Evolutionary conservation across 164 flowering plant species (phyloP).

Genomic region (Annona squamosa): DNA sequence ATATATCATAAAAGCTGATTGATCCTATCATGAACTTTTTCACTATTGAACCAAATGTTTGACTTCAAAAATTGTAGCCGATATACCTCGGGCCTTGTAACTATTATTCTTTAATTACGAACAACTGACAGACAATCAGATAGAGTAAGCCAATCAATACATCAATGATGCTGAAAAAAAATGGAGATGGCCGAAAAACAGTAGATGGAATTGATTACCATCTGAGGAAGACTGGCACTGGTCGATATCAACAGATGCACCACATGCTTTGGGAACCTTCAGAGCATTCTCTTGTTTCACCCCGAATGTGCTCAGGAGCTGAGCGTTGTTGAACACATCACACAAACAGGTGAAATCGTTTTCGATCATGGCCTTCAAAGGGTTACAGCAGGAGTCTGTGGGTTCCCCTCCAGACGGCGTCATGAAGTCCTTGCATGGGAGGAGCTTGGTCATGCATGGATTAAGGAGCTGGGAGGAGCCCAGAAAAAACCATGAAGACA

Average conservation of each 20-base stretch:
- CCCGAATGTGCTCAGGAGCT: conserved; percentile 22
- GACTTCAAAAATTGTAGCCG: too few relatives aligned
- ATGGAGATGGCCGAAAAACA: too few relatives aligned
- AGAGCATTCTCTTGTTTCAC: conserved; percentile 27
- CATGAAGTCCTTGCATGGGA: conserved; percentile 40
- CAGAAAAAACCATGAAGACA: conserved; percentile 10
- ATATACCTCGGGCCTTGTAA: too few relatives aligned
- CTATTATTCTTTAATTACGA: too few relatives aligned
- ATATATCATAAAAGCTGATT: too few relatives aligned
- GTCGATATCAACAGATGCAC: conserved; percentile 20
- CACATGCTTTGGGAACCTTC: conserved; percentile 36
- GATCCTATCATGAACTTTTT: too few relatives aligned
- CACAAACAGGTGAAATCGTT: conserved; percentile 32
- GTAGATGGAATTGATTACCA: neutral
- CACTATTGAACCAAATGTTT: too few relatives aligned
- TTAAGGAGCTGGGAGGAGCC: conserved; percentile 5
- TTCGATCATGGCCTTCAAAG: conserved; percentile 26
- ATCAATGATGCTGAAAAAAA: too few relatives aligned
- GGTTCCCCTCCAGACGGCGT: conserved; percentile 14
- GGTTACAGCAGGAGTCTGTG: conserved; percentile 31
- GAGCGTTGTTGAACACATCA: conserved; percentile 23
- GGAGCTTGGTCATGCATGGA: conserved; percentile 31
- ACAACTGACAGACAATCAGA: too few relatives aligned
- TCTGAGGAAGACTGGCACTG: conserved; percentile 18
- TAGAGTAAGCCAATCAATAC: too few relatives aligned